A percentile compares a stretch with the other conserved stretches of the same genome.
phyloP scores from a whole-genome alignment of 2,329 filamentous ascomycete species.

The Ascochyta lentis region DNA sequence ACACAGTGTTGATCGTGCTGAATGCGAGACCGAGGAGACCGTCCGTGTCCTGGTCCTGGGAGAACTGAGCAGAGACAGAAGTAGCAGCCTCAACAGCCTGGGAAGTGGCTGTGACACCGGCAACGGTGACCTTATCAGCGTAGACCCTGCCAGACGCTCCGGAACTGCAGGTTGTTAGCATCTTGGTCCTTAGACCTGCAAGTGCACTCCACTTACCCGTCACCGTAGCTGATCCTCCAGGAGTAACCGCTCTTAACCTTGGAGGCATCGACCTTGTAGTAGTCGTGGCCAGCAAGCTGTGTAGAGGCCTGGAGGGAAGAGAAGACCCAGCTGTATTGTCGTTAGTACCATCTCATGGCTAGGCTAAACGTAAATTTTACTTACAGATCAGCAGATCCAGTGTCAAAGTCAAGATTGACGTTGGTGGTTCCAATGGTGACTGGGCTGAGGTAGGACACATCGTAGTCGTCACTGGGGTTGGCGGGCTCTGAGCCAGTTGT shows the following conservation, averaged over 20 bases:
- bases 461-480: slow-evolving; percentile 49
- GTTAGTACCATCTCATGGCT: slow-evolving; percentile 18
- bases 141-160: slow-evolving; percentile 70
- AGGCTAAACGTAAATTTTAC: slow-evolving; percentile 30
- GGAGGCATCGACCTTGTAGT: slow-evolving; percentile 62
- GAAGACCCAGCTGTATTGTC: slow-evolving; percentile 67
- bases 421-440: slow-evolving; percentile 69
- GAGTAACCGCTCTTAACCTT: slow-evolving; percentile 56
- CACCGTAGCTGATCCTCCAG: slow-evolving; percentile 71
- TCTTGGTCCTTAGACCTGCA: neutral
- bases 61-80: slow-evolving; percentile 62
- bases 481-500: slow-evolving; percentile 49
- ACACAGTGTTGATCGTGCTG: slow-evolving; percentile 64
- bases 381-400: slow-evolving; percentile 71
- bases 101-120: slow-evolving; percentile 62
- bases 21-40: slow-evolving; percentile 68
- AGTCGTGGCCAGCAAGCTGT: slow-evolving; percentile 60
- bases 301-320: slow-evolving; percentile 62
- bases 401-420: slow-evolving; percentile 74
- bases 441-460: slow-evolving; percentile 50
- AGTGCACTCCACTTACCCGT: slow-evolving; percentile 51
- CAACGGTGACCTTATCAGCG: slow-evolving; percentile 68
- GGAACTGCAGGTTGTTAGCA: slow-evolving; percentile 40
- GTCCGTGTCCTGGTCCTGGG: slow-evolving; percentile 60
- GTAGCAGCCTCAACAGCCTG: slow-evolving; percentile 73